Percentiles rank a stretch among this genome's conserved stretches.
Evolutionary conservation across 306 rosid genomes (phyloP).

Genomic region (Gynostemma pentaphyllum): DNA sequence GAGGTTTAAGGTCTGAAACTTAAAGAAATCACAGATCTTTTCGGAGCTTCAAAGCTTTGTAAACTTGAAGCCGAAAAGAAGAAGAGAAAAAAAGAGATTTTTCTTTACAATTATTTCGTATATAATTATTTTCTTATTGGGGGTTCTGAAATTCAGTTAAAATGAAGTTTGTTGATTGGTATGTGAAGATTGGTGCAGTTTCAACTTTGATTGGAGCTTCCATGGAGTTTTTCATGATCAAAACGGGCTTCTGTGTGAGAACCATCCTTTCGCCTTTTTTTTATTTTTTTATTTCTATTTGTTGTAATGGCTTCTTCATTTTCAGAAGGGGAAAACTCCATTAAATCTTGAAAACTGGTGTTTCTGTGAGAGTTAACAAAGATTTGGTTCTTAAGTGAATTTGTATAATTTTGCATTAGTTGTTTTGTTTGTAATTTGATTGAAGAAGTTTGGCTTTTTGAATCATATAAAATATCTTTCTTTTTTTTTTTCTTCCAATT

Average conservation of each 20-base stretch:
- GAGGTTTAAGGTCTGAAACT: too few species aligned
- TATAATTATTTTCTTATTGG: neutral
- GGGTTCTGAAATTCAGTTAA: slow-evolving; percentile 10
- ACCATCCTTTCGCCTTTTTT: slow-evolving; percentile 28
- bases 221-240: slow-evolving; percentile 86
- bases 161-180: slow-evolving; percentile 85
- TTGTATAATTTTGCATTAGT: neutral
- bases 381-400: neutral
- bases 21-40: neutral
- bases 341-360: neutral
- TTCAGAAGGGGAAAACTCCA: neutral
- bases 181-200: slow-evolving; percentile 62
- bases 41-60: neutral
- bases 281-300: neutral
- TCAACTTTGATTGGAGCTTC: slow-evolving; percentile 80
- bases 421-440: neutral
- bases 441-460: neutral
- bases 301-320: neutral
- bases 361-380: neutral
- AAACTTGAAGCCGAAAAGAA: neutral
- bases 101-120: neutral
- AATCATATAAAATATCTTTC: neutral
- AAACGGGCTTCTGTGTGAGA: slow-evolving; percentile 88
- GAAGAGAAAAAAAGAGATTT: neutral
- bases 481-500: too few species aligned